A percentile compares a stretch with the other conserved stretches of the same genome.
These are phyloP conservation scores for Phytopythium helicoides DNA, from an alignment of 352 stramenopile species.

Conservation along the genomic window DNA sequence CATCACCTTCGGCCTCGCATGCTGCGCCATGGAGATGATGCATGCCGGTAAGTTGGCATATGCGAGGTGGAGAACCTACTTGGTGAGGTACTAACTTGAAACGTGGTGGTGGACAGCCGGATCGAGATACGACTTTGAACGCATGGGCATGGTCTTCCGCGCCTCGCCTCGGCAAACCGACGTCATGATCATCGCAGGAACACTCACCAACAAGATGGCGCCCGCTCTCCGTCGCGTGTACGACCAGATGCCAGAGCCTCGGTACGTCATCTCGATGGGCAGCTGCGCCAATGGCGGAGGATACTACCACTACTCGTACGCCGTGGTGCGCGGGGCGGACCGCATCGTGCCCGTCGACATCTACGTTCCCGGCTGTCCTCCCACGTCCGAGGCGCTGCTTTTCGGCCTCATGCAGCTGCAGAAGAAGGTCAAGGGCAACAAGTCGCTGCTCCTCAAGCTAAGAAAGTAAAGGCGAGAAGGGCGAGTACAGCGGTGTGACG, in stretches of 20 bases:
- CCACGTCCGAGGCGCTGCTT: conserved; percentile 97
- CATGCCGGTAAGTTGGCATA: too few relatives aligned
- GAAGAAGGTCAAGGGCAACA: conserved; percentile 99
- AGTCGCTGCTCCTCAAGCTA: conserved; percentile 93
- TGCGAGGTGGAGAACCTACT: too few relatives aligned
- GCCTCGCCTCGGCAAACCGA: conserved; percentile 94
- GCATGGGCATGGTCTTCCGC: conserved; percentile 98
- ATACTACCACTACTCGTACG: conserved; percentile 97
- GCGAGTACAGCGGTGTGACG: neutral
- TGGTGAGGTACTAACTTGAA: too few relatives aligned
- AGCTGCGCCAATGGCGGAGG: conserved; percentile 97
- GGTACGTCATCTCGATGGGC: conserved; percentile 99
- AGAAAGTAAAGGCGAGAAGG: conserved; percentile 88
- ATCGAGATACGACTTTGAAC: conserved; percentile 96
- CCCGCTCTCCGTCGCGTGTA: conserved; percentile 96
- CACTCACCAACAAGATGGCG: conserved; percentile 99
- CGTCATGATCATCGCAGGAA: conserved; percentile 99
- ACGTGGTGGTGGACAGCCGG: too few relatives aligned
- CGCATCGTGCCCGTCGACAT: conserved; percentile 98
- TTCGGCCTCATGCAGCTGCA: conserved; percentile 98
- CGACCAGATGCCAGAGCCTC: conserved; percentile 99
- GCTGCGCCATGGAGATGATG: too few relatives aligned
- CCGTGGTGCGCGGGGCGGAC: conserved; percentile 96
- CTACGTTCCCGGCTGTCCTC: conserved; percentile 99
- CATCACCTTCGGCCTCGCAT: too few relatives aligned